A percentile compares a stretch with the other conserved stretches of the same genome.
Conservation (phyloP, 2,329 filamentous ascomycete genomes). For the Xylaria sp. region DNA sequence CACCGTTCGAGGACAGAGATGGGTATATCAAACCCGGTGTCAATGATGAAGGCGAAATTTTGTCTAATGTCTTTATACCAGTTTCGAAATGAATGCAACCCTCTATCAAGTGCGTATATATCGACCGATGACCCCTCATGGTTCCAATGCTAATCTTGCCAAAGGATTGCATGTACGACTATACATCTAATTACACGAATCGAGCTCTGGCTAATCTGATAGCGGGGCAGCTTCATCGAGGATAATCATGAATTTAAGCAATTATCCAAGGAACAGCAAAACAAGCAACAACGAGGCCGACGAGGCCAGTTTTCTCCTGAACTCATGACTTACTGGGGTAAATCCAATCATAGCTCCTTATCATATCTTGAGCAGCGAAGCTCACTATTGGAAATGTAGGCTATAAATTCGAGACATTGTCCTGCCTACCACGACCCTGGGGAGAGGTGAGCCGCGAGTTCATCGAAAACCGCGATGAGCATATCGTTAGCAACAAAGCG, state of each 20-base stretch:
- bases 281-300: conserved; percentile 60
- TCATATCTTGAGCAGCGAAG: background rate
- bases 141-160: conserved; percentile 36
- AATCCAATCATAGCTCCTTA: conserved; percentile 16
- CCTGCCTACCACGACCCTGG: conserved; percentile 80
- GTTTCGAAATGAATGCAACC: conserved; percentile 97
- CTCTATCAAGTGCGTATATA: conserved; percentile 77
- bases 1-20: conserved; percentile 83
- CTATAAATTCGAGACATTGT: conserved; percentile 95
- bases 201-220: conserved; percentile 24
- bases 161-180: conserved; percentile 65
- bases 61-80: conserved; percentile 48
- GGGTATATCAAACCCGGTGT: conserved; percentile 62
- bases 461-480: conserved; percentile 79
- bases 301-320: conserved; percentile 68
- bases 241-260: conserved; percentile 83
- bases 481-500: conserved; percentile 84
- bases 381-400: conserved; percentile 60
- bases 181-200: background rate
- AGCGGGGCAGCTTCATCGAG: conserved; percentile 79
- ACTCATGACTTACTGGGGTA: conserved; percentile 94
- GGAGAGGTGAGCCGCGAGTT: conserved; percentile 75
- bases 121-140: conserved; percentile 18
- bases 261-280: conserved; percentile 68
- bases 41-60: background rate